These are phyloP conservation scores for Colletotrichum tamarilloi DNA, from an alignment of 2,329 filamentous ascomycete genomes.

Conservation along the genomic window DNA sequence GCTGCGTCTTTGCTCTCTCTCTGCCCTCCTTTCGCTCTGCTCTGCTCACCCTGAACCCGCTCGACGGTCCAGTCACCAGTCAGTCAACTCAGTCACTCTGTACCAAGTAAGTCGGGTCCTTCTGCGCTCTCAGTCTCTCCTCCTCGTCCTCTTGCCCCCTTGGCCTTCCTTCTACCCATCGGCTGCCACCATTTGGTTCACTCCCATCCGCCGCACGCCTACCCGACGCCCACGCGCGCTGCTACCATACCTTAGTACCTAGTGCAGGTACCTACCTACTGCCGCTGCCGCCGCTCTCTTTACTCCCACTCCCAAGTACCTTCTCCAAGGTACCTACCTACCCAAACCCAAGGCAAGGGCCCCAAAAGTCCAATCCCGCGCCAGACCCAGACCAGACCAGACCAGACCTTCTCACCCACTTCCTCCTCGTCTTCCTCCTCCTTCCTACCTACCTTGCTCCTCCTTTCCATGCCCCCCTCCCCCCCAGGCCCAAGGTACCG, in stretches of 20 bases:
- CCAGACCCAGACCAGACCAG: too few relatives aligned
- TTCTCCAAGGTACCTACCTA: too few relatives aligned
- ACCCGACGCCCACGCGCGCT: constrained; percentile 28
- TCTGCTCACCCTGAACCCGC: background rate
- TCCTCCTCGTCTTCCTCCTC: constrained; percentile 6
- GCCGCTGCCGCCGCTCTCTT: constrained; percentile 16
- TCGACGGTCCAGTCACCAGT: background rate
- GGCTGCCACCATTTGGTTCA: constrained; percentile 30
- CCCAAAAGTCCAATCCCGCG: too few relatives aligned
- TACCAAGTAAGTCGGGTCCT: constrained; percentile 4
- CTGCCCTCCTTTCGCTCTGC: background rate
- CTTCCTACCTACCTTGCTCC: constrained; percentile 6
- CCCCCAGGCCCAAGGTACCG: constrained; percentile 15
- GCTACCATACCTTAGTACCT: constrained; percentile 28
- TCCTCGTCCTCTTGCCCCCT: too few relatives aligned
- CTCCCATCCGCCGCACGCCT: constrained; percentile 12
- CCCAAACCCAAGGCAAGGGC: too few relatives aligned
- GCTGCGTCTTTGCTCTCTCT: background rate
- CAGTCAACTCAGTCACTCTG: constrained; percentile 1
- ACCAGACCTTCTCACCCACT: too few relatives aligned
- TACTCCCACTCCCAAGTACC: background rate
- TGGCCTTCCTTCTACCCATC: constrained; percentile 2
- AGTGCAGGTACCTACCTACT: background rate
- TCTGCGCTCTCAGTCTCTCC: constrained; percentile 28
- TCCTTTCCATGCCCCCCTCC: constrained; percentile 20